These are phyloP conservation scores for Leishmania arabica DNA, from an alignment of 208 protist genomes.

Conservation along the genomic window DNA sequence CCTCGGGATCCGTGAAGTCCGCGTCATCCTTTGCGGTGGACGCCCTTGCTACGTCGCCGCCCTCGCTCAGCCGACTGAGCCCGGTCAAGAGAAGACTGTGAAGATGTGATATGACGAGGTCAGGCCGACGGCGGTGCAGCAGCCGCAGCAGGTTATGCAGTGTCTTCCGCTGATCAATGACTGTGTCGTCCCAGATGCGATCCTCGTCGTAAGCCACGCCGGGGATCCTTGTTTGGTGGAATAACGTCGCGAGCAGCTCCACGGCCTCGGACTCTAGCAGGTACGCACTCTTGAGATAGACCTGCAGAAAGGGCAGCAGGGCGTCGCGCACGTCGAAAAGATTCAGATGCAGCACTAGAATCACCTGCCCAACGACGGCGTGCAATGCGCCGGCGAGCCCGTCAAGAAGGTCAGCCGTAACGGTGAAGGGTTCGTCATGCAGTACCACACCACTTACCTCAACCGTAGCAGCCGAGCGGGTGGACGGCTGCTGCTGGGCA, in stretches of 20 bases:
- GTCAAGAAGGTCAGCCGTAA: constrained; percentile 37
- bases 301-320: constrained; percentile 54
- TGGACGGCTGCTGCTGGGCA: constrained; percentile 2
- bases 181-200: constrained; percentile 51
- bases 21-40: constrained; percentile 11
- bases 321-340: constrained; percentile 42
- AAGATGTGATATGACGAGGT: constrained; percentile 57
- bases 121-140: constrained; percentile 52
- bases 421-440: constrained; percentile 31
- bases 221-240: constrained; percentile 48
- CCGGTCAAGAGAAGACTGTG: constrained; percentile 27
- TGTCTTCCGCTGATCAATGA: constrained; percentile 70
- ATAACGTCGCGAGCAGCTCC: constrained; percentile 50
- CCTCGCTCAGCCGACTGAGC: constrained; percentile 13
- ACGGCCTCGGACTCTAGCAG: constrained; percentile 52
- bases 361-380: constrained; percentile 43
- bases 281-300: constrained; percentile 60
- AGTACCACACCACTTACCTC: constrained; percentile 29
- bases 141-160: constrained; percentile 68
- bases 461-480: constrained; percentile 7
- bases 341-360: constrained; percentile 40
- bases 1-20: constrained; percentile 42
- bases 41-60: background rate
- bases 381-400: constrained; percentile 42
- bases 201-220: constrained; percentile 44